A percentile compares a stretch with the other conserved stretches of the same genome.
Conservation (phyloP, 2,329 filamentous ascomycete species). For the Pseudogymnoascus sp. region DNA sequence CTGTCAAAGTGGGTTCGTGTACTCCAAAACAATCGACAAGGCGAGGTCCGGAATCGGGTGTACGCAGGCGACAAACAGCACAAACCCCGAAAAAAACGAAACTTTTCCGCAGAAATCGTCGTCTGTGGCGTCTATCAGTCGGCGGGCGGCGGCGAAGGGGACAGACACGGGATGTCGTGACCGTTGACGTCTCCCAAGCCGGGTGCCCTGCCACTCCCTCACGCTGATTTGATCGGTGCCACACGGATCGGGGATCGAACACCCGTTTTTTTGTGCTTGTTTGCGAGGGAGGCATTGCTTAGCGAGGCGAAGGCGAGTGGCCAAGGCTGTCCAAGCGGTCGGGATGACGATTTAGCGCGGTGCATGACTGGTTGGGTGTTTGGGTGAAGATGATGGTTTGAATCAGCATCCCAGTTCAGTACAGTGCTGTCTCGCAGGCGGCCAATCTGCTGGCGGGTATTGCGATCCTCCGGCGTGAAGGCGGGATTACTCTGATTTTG, state of each 20-base stretch:
- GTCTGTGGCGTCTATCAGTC: too few species aligned
- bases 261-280: not conserved
- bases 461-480: not conserved
- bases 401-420: not conserved
- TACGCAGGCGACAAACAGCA: too few species aligned
- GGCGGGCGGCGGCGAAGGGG: not conserved
- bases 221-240: too few species aligned
- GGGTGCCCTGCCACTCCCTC: not conserved
- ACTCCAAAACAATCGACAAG: not conserved
- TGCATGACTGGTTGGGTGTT: not conserved
- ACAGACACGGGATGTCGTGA: not conserved
- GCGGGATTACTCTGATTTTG: not conserved
- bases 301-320: not conserved
- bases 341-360: conserved; percentile 3
- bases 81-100: too few species aligned
- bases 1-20: not conserved
- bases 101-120: too few species aligned
- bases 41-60: not conserved
- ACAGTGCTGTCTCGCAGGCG: not conserved
- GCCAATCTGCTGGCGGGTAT: not conserved
- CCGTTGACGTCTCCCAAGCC: not conserved
- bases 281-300: not conserved
- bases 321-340: not conserved
- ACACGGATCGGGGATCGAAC: too few species aligned
- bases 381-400: not conserved